These are phyloP conservation scores for Clavulina sp. DNA, from an alignment of 768 basidiomycete species.

Conservation along the genomic window DNA sequence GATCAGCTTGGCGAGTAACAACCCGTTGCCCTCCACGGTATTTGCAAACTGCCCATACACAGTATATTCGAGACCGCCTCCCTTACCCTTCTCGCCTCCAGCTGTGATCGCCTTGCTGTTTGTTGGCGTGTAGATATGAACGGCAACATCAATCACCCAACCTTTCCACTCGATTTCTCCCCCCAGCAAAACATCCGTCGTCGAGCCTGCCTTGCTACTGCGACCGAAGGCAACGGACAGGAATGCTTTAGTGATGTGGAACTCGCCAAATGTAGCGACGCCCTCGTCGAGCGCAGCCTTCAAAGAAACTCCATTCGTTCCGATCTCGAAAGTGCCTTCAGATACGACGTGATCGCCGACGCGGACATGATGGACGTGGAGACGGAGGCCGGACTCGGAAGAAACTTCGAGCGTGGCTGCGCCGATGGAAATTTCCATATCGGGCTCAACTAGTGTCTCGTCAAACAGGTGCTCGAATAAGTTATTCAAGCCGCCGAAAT, in stretches of 20 bases:
- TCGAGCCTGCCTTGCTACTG: background rate
- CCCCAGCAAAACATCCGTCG: background rate
- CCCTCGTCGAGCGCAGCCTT: background rate
- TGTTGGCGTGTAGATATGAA: background rate
- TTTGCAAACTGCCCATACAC: constrained; percentile 1
- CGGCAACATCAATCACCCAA: background rate
- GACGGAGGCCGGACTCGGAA: background rate
- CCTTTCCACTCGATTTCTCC: background rate
- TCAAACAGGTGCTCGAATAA: background rate
- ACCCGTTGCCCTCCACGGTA: background rate
- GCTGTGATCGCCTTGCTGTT: background rate
- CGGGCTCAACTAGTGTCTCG: background rate
- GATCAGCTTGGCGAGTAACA: background rate
- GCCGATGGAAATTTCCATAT: background rate
- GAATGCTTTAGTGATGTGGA: background rate
- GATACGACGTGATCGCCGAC: background rate
- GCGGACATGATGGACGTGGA: background rate
- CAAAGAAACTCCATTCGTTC: background rate
- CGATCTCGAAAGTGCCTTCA: background rate
- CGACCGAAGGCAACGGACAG: background rate
- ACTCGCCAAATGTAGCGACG: background rate
- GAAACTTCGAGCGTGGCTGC: background rate
- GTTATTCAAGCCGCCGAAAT: background rate
- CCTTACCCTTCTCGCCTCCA: too few species aligned
- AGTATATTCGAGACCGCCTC: constrained; percentile 1